Conservation (phyloP, 2,329 filamentous ascomycete species). For the Microsporum audouinii region DNA sequence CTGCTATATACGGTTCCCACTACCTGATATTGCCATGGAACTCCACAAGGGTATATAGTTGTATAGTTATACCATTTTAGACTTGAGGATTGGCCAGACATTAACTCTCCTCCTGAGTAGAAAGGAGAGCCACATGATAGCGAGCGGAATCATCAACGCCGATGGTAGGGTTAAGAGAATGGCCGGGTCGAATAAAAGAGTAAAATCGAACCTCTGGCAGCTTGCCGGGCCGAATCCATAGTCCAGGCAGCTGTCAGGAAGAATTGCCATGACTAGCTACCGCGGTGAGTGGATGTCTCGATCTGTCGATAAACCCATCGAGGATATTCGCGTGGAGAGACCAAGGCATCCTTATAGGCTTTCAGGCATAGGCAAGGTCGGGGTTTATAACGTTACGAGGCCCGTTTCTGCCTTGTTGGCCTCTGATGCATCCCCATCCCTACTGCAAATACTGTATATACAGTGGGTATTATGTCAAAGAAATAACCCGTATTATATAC, state of each 20-base stretch:
- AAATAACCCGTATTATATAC: no score
- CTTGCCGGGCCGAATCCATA: slow-evolving; percentile 2
- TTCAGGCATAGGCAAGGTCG: no score
- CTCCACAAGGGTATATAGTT: no score
- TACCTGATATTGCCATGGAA: neutral
- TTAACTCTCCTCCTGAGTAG: slow-evolving; percentile 10
- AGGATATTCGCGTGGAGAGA: neutral
- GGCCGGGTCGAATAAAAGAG: slow-evolving; percentile 24
- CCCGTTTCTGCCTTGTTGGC: no score
- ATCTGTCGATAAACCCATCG: neutral
- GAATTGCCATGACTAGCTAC: neutral
- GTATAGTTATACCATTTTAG: neutral
- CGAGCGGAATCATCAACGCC: slow-evolving; percentile 17
- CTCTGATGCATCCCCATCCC: no score
- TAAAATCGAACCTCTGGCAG: slow-evolving; percentile 21
- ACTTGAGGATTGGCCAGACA: neutral
- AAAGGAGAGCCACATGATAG: slow-evolving; percentile 15
- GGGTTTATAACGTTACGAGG: no score
- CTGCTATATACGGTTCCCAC: slow-evolving; percentile 11
- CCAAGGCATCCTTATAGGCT: no score
- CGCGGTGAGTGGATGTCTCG: neutral
- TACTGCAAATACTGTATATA: no score
- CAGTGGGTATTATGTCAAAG: no score
- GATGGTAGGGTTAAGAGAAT: slow-evolving; percentile 20
- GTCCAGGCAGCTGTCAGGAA: neutral